Conservation (phyloP, 192 early-diverging fungal genomes). For the Dissophora globulifera region DNA sequence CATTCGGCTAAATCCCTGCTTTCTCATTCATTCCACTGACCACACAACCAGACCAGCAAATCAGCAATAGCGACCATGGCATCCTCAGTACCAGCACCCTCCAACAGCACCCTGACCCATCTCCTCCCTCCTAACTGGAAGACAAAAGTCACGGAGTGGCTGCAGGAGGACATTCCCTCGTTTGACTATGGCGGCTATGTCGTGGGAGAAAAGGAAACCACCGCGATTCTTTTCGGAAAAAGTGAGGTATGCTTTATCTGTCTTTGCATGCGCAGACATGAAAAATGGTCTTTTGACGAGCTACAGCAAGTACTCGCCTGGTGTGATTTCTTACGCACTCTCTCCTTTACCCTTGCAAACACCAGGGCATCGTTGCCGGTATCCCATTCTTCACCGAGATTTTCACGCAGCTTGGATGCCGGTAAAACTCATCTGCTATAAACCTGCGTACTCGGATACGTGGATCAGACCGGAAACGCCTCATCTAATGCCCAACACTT, state of each 20-base stretch:
- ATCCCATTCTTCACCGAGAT: slow-evolving; percentile 97
- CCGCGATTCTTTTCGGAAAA: slow-evolving; percentile 90
- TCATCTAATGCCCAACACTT: neutral
- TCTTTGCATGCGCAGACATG: too few relatives aligned
- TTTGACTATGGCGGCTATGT: slow-evolving; percentile 99
- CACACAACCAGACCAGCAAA: too few relatives aligned
- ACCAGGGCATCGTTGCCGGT: slow-evolving; percentile 87
- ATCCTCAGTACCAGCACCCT: slow-evolving; percentile 53
- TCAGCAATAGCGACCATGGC: slow-evolving; percentile 20
- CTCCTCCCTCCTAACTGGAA: slow-evolving; percentile 83
- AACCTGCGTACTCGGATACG: too few relatives aligned
- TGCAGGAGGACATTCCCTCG: slow-evolving; percentile 95
- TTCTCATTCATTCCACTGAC: neutral
- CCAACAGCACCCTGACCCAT: slow-evolving; percentile 52
- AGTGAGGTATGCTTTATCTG: slow-evolving; percentile 59
- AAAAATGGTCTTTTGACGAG: too few relatives aligned
- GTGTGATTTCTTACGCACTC: too few relatives aligned
- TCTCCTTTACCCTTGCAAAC: neutral
- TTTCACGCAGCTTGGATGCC: slow-evolving; percentile 90
- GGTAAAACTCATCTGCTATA: slow-evolving; percentile 50
- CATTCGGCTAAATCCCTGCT: neutral
- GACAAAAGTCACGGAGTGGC: slow-evolving; percentile 80
- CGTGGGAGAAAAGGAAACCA: slow-evolving; percentile 86
- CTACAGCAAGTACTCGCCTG: too few relatives aligned
- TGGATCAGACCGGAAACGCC: neutral